Base-by-base conservation (phyloP, 169 alveolate species). In the Cryptosporidium andersoni region DNA sequence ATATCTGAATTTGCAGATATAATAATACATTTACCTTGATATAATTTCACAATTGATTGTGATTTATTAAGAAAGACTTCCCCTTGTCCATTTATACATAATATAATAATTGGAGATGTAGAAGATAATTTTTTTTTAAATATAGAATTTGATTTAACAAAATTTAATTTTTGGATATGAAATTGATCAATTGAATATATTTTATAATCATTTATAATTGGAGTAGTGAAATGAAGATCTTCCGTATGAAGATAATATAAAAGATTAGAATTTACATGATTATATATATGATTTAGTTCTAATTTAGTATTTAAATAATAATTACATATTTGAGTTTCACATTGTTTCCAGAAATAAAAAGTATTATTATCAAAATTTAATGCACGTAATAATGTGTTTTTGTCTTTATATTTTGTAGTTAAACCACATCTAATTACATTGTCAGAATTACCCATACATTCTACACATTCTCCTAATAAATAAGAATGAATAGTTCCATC, bases 401-500 rank as follows among this genome's bases (percentile, higher is more conserved):
- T 81, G 82, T 97, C 99, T 63, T 91, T 95, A 45, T 85, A 89
- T 88, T 97, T 97, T 14, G 97, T 95, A n/a, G 99, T 97, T 25
- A 97, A 91, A 7, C 99, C 99, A 37, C 97, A 95, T 82, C 99
- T 90, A 14, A 97, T 93, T 34, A 97, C 99, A 91, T 96, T 95
- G 89, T 97, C 99, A 37, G 98, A 94, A 81, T 92, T 92, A 16
- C 97, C 95, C 98, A 95, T 95, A 53, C 96, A 93, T 89, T 97
- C 99, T 39, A 97, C 67, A 47, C 98, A 94, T 63, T 96, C 95
- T 14, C 98, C 98, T 52, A 92, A 68, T 9, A 96, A 81, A 82
- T 96, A 97, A 3, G 98, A 95, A 91, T 97, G 99, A 14, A 98
- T 95, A 25, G 95, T 94, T 82, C 97, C 96, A 12, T 98, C 96